Base-by-base conservation (phyloP, 805 yeast species). In the Zygosaccharomyces gambellarensis region DNA sequence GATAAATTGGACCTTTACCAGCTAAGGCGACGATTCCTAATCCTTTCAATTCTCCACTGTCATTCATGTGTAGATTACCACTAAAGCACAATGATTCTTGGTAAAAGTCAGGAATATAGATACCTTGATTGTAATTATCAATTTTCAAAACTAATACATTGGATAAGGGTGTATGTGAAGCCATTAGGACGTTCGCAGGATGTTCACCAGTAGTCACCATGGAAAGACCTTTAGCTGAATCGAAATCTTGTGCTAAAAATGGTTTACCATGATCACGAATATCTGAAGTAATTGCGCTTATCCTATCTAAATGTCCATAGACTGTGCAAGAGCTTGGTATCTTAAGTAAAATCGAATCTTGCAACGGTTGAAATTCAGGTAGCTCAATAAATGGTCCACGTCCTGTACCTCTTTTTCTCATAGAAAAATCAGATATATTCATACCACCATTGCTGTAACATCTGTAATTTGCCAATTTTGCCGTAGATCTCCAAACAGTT, bases 1-100 rank as follows among this genome's bases (percentile, higher is more conserved):
- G 56, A 45, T 62, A 63, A 11, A 65, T 50, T 4, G 70, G 68
- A 1, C 65, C 64, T 10, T 56, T 36, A 2, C 71, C 71, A n/a
- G 53, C 59, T 8, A 70, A 46, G 12, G 68, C 64, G 12, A 69
- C 30, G 12, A 63, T 54, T 1, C 70, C 67, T n/a, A 54, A 50
- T 1, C 65, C 69, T 10, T 47, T 53, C 3, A 63, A n/a, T 11
- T 50, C 51, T n/a, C 55, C 53, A 7, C 41, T 48, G 17, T 39
- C 17, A 19, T 45, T 45, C 31, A 56, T 36, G 5, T 46, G 40
- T n/a, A 63, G 40, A 41, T 60, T 57, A 25, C 65, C 67, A 39
- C 61, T 51, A 46, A 57, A 61, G 36, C 64, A 63, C 12, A 63
- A 40, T 11, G 61, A 46, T 30, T 50, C 51, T 12, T 48, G 42